A percentile compares a stretch with the other conserved stretches of the same genome.
These are phyloP conservation scores for Paralagenidium karlingii DNA, from an alignment of 352 stramenopile genomes.

Conservation along the genomic window DNA sequence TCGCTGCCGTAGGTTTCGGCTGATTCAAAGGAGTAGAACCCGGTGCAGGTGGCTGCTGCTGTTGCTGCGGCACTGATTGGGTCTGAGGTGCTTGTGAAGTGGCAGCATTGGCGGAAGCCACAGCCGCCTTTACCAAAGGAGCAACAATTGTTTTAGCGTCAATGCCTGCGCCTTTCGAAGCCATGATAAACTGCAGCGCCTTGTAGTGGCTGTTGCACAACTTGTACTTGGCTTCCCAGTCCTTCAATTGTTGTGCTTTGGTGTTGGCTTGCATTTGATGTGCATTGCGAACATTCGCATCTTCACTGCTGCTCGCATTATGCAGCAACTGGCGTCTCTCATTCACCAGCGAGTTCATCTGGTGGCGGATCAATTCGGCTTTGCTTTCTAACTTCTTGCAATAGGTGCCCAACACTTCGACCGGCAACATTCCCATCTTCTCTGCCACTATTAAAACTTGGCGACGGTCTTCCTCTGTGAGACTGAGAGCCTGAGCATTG, in stretches of 20 bases:
- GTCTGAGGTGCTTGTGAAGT: background rate
- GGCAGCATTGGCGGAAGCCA: too few species aligned
- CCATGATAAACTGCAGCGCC: slow-evolving; percentile 76
- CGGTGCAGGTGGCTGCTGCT: slow-evolving; percentile 1
- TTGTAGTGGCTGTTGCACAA: slow-evolving; percentile 63
- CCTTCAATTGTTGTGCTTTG: slow-evolving; percentile 54
- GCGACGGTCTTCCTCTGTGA: slow-evolving; percentile 51
- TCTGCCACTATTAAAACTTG: slow-evolving; percentile 65
- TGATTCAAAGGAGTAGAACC: slow-evolving; percentile 9
- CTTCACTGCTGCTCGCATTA: slow-evolving; percentile 55
- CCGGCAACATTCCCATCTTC: slow-evolving; percentile 43
- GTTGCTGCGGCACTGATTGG: background rate
- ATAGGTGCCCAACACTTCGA: slow-evolving; percentile 66
- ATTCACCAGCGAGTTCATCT: slow-evolving; percentile 76
- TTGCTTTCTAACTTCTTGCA: slow-evolving; percentile 75
- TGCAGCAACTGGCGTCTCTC: slow-evolving; percentile 72
- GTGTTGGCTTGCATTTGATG: slow-evolving; percentile 62
- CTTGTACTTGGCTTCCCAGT: slow-evolving; percentile 70
- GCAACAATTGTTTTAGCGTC: slow-evolving; percentile 7
- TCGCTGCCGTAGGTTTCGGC: too few species aligned
- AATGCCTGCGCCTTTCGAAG: background rate
- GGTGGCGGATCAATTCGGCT: slow-evolving; percentile 59
- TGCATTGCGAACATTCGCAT: slow-evolving; percentile 35
- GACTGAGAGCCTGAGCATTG: slow-evolving; percentile 9
- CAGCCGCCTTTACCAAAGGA: background rate